phyloP scores from a whole-genome alignment of 2,329 filamentous ascomycete species.

The Penicillium frequentans region DNA sequence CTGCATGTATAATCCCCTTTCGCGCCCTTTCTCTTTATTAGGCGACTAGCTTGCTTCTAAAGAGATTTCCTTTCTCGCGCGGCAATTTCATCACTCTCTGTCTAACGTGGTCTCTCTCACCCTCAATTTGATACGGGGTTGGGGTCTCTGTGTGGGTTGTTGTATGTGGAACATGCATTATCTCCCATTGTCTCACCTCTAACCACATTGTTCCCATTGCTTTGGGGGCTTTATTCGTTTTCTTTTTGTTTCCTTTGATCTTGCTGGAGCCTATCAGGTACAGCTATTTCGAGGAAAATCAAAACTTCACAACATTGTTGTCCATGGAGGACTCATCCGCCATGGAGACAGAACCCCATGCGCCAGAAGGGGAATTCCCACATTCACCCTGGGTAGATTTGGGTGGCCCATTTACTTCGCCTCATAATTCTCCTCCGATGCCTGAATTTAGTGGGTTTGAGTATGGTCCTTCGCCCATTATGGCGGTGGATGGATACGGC shows the following conservation, averaged over 20 bases:
- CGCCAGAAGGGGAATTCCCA: slow-evolving; percentile 46
- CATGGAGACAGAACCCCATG: slow-evolving; percentile 49
- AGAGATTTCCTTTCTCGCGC: background rate
- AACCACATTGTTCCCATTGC: slow-evolving; percentile 25
- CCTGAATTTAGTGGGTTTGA: slow-evolving; percentile 66
- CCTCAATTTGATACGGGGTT: background rate
- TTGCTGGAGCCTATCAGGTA: background rate
- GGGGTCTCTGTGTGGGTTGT: slow-evolving; percentile 3
- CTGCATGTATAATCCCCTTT: slow-evolving; percentile 23
- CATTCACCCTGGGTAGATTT: slow-evolving; percentile 49
- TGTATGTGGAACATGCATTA: slow-evolving; percentile 49
- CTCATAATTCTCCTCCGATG: slow-evolving; percentile 70
- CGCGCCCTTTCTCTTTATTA: slow-evolving; percentile 1
- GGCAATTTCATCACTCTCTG: background rate
- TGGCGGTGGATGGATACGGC: slow-evolving; percentile 58
- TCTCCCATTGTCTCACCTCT: slow-evolving; percentile 47
- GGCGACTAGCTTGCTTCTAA: slow-evolving; percentile 9
- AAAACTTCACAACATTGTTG: background rate
- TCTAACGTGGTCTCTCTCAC: background rate
- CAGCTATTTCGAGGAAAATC: background rate
- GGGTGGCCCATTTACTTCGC: slow-evolving; percentile 43
- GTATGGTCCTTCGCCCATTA: slow-evolving; percentile 63
- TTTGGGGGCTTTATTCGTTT: background rate
- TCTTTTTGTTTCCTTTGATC: slow-evolving; percentile 12
- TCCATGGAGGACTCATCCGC: slow-evolving; percentile 46